phyloP scores from a whole-genome alignment of 768 basidiomycete species.

The Mycena capillaripes region DNA sequence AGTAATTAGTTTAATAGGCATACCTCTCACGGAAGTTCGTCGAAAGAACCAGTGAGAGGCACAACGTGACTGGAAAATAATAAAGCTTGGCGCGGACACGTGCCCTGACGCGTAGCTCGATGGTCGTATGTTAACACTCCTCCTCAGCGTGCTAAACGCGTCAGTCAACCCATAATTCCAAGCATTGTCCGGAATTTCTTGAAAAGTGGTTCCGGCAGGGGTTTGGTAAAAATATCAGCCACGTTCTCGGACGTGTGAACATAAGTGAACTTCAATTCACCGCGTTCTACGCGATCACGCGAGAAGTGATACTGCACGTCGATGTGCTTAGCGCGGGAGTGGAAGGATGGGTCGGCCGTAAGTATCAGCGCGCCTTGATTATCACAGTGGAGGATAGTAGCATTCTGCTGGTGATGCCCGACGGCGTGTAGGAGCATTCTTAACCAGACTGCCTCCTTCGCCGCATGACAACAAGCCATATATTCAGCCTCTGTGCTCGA shows the following conservation, averaged over 20 bases:
- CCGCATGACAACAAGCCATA: slow-evolving; percentile 40
- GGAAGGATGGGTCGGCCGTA: slow-evolving; percentile 41
- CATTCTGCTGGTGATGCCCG: not conserved
- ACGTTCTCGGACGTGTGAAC: slow-evolving; percentile 45
- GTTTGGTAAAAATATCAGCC: slow-evolving; percentile 56
- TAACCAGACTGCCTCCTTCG: slow-evolving; percentile 40
- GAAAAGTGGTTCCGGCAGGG: slow-evolving; percentile 30
- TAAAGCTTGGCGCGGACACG: not conserved
- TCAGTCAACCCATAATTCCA: slow-evolving; percentile 26
- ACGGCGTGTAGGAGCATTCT: slow-evolving; percentile 20
- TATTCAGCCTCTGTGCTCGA: slow-evolving; percentile 42
- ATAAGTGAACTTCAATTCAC: slow-evolving; percentile 40
- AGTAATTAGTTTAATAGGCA: not conserved
- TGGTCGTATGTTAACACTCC: not conserved
- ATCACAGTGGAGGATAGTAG: slow-evolving; percentile 37
- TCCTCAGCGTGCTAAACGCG: slow-evolving; percentile 11
- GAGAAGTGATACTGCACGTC: slow-evolving; percentile 50
- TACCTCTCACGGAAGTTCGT: not conserved
- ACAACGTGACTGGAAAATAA: not conserved
- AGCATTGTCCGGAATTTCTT: slow-evolving; percentile 16
- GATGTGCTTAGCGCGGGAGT: slow-evolving; percentile 50
- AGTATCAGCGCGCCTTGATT: slow-evolving; percentile 45
- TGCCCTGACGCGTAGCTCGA: not conserved
- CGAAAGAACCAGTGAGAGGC: not conserved
- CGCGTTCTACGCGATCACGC: slow-evolving; percentile 42